phyloP scores from a whole-genome alignment of 176 grass and related monocot genomes.

The Bromus sterilis region DNA sequence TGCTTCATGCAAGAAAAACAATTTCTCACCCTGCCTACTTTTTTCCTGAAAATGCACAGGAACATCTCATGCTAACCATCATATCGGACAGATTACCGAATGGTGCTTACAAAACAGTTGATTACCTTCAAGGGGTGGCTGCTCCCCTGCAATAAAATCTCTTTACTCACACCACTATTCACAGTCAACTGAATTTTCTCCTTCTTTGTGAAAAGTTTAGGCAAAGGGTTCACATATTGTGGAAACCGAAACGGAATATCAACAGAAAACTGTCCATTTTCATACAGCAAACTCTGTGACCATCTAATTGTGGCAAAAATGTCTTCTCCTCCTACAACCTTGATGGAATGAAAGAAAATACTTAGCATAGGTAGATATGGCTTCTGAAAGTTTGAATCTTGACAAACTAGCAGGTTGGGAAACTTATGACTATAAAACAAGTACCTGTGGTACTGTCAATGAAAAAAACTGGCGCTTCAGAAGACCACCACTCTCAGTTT shows the following conservation, averaged over 20 bases:
- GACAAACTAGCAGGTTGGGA: background rate
- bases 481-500: conserved; percentile 56
- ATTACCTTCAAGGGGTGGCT: conserved; percentile 94
- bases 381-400: conserved; percentile 9
- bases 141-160: conserved; percentile 69
- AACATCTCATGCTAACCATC: background rate
- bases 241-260: conserved; percentile 73
- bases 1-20: conserved; percentile 70
- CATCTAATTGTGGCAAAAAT: conserved; percentile 79
- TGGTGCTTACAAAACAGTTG: background rate
- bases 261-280: conserved; percentile 72
- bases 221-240: conserved; percentile 66
- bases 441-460: conserved; percentile 76
- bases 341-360: conserved; percentile 13
- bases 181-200: conserved; percentile 85
- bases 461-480: conserved; percentile 59
- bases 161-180: conserved; percentile 71
- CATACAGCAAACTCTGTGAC: conserved; percentile 79
- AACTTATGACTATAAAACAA: background rate
- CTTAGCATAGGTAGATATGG: background rate
- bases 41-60: conserved; percentile 56
- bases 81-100: background rate
- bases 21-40: conserved; percentile 45
- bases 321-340: conserved; percentile 88
- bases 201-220: conserved; percentile 78